These are phyloP conservation scores for Klebsormidium nitens DNA, from an alignment of 139 green algal species.

Conservation along the genomic window DNA sequence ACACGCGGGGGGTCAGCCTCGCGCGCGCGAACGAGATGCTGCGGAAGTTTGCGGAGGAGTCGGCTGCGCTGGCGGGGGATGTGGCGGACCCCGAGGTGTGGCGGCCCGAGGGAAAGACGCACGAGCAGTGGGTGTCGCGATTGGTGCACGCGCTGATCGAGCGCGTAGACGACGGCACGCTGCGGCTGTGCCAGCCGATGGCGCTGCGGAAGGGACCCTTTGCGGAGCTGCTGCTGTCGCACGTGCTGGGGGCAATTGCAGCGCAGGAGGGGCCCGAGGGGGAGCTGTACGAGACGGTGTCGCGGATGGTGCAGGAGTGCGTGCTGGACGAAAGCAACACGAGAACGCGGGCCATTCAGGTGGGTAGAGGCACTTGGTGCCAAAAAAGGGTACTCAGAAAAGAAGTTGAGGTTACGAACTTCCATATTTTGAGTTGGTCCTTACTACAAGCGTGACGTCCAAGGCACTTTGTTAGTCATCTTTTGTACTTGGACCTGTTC, in stretches of 20 bases:
- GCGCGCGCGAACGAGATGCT: not conserved
- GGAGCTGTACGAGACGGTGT: not conserved
- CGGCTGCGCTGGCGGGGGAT: not conserved
- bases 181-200: conserved; percentile 28
- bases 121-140: conserved; percentile 46
- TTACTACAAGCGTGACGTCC: not conserved
- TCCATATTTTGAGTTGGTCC: not conserved
- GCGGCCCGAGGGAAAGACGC: conserved; percentile 7
- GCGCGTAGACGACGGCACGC: conserved; percentile 14
- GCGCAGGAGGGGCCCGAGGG: conserved; percentile 2
- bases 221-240: conserved; percentile 49
- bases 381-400: no score
- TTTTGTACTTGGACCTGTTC: not conserved
- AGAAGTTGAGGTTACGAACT: not conserved
- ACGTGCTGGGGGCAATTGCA: conserved; percentile 45
- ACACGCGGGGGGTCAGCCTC: not conserved
- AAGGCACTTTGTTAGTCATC: not conserved
- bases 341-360: no score
- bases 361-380: no score
- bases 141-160: conserved; percentile 45
- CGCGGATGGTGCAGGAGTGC: not conserved
- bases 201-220: conserved; percentile 36
- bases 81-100: conserved; percentile 19
- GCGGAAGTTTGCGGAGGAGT: not conserved
- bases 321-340: no score